These are phyloP conservation scores for Rhipidocladum racemiflorum DNA, from an alignment of 176 grass and related monocot genomes.

Conservation along the genomic window DNA sequence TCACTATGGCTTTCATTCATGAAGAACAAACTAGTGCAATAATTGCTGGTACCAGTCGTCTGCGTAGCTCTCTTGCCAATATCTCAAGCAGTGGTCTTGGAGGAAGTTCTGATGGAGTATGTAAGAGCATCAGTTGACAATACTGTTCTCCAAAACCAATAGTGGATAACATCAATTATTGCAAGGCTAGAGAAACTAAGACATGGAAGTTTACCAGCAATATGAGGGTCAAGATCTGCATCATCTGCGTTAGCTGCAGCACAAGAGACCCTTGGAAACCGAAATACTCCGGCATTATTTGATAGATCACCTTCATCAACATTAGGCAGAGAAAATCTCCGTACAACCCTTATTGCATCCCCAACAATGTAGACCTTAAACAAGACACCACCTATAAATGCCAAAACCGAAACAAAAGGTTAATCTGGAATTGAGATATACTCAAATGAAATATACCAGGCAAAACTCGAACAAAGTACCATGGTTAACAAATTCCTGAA, in stretches of 20 bases:
- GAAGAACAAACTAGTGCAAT: not conserved
- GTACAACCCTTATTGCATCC: slow-evolving; percentile 76
- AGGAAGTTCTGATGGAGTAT: slow-evolving; percentile 61
- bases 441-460: not conserved
- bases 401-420: slow-evolving; percentile 8
- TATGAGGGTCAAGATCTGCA: slow-evolving; percentile 72
- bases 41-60: slow-evolving; percentile 55
- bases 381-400: slow-evolving; percentile 71
- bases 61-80: slow-evolving; percentile 69
- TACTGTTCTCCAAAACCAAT: not conserved
- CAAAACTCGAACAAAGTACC: slow-evolving; percentile 38
- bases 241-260: slow-evolving; percentile 82
- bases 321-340: slow-evolving; percentile 92
- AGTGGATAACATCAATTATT: not conserved
- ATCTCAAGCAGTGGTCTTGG: slow-evolving; percentile 76
- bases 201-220: slow-evolving; percentile 64
- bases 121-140: slow-evolving; percentile 22
- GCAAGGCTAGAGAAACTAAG: not conserved
- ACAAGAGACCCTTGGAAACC: slow-evolving; percentile 91
- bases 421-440: not conserved
- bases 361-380: slow-evolving; percentile 99
- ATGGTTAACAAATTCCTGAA: slow-evolving; percentile 97
- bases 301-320: slow-evolving; percentile 56
- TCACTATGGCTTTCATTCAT: not conserved
- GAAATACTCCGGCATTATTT: slow-evolving; percentile 68